Evolutionary conservation across 2,329 filamentous ascomycete species (phyloP).

Genomic region (Bipolaris oryzae): DNA sequence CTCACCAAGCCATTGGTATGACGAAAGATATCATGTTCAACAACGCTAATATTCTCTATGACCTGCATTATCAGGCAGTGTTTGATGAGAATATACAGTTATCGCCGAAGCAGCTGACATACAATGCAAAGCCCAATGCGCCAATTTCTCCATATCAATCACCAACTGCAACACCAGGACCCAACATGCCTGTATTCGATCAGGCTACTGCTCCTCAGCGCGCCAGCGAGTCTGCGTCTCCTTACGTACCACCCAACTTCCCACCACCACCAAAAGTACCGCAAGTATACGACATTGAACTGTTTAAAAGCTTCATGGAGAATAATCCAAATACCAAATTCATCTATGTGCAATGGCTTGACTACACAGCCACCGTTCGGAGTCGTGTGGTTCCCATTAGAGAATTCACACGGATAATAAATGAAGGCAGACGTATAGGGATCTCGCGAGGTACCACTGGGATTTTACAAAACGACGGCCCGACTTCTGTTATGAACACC

Average conservation of each 20-base stretch:
- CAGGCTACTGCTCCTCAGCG: slow-evolving; percentile 9
- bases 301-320: slow-evolving; percentile 57
- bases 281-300: slow-evolving; percentile 45
- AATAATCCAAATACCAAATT: slow-evolving; percentile 64
- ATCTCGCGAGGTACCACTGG: slow-evolving; percentile 70
- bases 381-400: slow-evolving; percentile 70
- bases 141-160: slow-evolving; percentile 20
- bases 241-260: slow-evolving; percentile 28
- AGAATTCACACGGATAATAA: slow-evolving; percentile 48
- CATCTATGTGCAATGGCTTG: slow-evolving; percentile 76
- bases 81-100: slow-evolving; percentile 36
- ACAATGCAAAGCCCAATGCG: slow-evolving; percentile 28
- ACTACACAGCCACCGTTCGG: slow-evolving; percentile 73
- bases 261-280: slow-evolving; percentile 39
- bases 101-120: slow-evolving; percentile 32
- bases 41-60: slow-evolving; percentile 78
- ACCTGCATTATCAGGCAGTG: slow-evolving; percentile 57
- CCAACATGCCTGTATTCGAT: slow-evolving; percentile 10
- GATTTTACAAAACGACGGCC: slow-evolving; percentile 69
- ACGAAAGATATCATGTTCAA: slow-evolving; percentile 74
- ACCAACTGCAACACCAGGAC: slow-evolving; percentile 16
- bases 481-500: slow-evolving; percentile 60
- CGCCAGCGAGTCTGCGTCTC: slow-evolving; percentile 18
- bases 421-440: slow-evolving; percentile 54
- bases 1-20: slow-evolving; percentile 66